A percentile compares a stretch with the other conserved stretches of the same genome.
phyloP scores from a whole-genome alignment of 306 rosid genomes.

The Geum urbanum region DNA sequence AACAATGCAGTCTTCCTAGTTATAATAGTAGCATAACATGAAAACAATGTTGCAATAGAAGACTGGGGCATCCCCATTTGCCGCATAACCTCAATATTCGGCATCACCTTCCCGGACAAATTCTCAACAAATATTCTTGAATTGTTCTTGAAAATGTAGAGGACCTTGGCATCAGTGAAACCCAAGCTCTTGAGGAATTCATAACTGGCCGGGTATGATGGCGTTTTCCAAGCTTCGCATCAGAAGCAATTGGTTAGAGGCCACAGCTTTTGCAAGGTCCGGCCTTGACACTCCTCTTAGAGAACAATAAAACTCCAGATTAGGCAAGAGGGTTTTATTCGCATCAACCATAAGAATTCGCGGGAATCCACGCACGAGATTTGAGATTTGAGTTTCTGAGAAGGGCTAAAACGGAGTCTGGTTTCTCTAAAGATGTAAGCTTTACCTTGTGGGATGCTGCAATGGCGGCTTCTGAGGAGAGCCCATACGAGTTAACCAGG shows the following conservation, averaged over 20 bases:
- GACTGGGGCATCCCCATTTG: slow-evolving; percentile 10
- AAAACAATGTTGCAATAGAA: slow-evolving; percentile 6
- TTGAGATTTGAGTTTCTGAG: slow-evolving; percentile 25
- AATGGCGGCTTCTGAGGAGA: slow-evolving; percentile 25
- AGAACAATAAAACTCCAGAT: slow-evolving; percentile 32
- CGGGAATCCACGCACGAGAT: slow-evolving; percentile 18
- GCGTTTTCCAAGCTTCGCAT: slow-evolving; percentile 19
- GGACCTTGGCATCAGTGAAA: not conserved
- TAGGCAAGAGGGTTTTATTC: slow-evolving; percentile 26
- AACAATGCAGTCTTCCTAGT: slow-evolving; percentile 8
- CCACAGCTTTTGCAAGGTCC: slow-evolving; percentile 13
- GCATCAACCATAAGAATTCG: slow-evolving; percentile 12
- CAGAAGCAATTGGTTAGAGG: not conserved
- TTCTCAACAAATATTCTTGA: not conserved
- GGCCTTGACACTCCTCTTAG: slow-evolving; percentile 21
- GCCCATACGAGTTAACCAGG: slow-evolving; percentile 30
- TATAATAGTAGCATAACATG: not conserved
- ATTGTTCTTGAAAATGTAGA: slow-evolving; percentile 5
- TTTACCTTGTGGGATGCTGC: slow-evolving; percentile 19
- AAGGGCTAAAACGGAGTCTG: slow-evolving; percentile 27
- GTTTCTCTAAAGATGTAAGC: slow-evolving; percentile 14
- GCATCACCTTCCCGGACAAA: not conserved
- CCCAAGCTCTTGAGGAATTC: slow-evolving; percentile 15
- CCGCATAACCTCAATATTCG: slow-evolving; percentile 23
- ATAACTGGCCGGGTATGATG: slow-evolving; percentile 24